Evolutionary conservation across 768 basidiomycete species (phyloP).

Genomic region (Pleurotus salmoneostramineus): DNA sequence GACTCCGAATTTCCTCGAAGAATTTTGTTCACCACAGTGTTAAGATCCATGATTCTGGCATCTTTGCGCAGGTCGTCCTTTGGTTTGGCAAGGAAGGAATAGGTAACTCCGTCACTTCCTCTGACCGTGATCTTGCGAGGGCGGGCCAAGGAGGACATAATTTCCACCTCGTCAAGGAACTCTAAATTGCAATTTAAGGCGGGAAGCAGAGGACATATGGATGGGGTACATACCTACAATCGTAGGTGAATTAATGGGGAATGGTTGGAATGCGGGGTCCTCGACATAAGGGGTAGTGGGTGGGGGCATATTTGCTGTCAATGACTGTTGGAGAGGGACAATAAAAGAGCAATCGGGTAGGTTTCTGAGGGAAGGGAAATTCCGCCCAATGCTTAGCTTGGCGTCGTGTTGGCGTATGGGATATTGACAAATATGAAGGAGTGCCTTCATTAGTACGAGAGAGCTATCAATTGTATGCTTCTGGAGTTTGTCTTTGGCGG

Average conservation of each 20-base stretch:
- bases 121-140: conserved; percentile 87
- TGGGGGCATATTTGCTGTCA: conserved; percentile 86
- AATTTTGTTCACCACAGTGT: conserved; percentile 94
- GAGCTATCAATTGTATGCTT: conserved; percentile 48
- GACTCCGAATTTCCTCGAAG: conserved; percentile 93
- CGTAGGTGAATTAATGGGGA: conserved; percentile 70
- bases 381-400: conserved; percentile 45
- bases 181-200: conserved; percentile 32
- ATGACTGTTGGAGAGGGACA: conserved; percentile 88
- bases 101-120: conserved; percentile 78
- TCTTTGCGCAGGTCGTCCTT: conserved; percentile 98
- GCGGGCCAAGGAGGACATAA: conserved; percentile 90
- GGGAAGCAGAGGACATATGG: background rate
- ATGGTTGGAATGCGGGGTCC: conserved; percentile 63
- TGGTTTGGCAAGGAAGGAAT: conserved; percentile 94
- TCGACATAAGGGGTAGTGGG: conserved; percentile 52
- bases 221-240: conserved; percentile 55
- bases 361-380: conserved; percentile 51
- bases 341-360: conserved; percentile 68
- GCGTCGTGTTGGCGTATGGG: conserved; percentile 32
- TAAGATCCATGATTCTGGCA: conserved; percentile 96
- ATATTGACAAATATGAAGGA: conserved; percentile 64
- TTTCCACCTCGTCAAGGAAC: conserved; percentile 77
- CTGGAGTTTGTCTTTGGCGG: conserved; percentile 32
- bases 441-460: conserved; percentile 60